Percentiles rank a stretch among this genome's conserved stretches.
Evolutionary conservation across 768 basidiomycete species (phyloP).

Genomic region (Pseudohyphozyma bogoriensis): DNA sequence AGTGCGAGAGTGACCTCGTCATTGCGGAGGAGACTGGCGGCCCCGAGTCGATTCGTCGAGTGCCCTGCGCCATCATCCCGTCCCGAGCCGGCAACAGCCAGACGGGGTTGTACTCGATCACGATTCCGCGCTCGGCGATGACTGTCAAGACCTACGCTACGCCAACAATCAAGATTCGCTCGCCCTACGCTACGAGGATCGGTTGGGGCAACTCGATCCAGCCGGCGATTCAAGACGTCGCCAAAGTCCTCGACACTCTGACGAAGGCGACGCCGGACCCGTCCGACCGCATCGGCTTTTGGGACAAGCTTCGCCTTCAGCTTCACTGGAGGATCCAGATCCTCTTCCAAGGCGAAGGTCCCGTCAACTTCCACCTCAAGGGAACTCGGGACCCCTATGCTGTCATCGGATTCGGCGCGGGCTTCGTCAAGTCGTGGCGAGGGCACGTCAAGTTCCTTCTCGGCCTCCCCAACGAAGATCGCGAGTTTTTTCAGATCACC

Average conservation of each 20-base stretch:
- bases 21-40: constrained; percentile 74
- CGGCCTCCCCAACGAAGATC: constrained; percentile 57
- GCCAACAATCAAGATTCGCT: constrained; percentile 58
- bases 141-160: constrained; percentile 85
- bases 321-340: constrained; percentile 71
- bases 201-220: constrained; percentile 84
- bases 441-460: constrained; percentile 63
- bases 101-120: constrained; percentile 42
- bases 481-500: constrained; percentile 69
- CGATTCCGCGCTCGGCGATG: constrained; percentile 76
- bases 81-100: constrained; percentile 48
- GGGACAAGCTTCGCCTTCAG: constrained; percentile 84
- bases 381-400: constrained; percentile 74
- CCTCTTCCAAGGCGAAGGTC: constrained; percentile 51
- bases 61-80: constrained; percentile 57
- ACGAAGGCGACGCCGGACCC: constrained; percentile 66
- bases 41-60: constrained; percentile 28
- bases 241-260: constrained; percentile 69
- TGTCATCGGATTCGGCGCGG: constrained; percentile 60
- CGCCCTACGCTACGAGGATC: constrained; percentile 57
- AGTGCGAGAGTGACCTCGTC: constrained; percentile 66
- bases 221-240: constrained; percentile 75
- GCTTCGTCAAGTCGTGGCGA: constrained; percentile 76
- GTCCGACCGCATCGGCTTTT: constrained; percentile 77
- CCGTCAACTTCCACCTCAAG: constrained; percentile 75